These are phyloP conservation scores for Coemansia sp. DNA, from an alignment of 192 early-diverging fungal genomes.

Conservation along the genomic window DNA sequence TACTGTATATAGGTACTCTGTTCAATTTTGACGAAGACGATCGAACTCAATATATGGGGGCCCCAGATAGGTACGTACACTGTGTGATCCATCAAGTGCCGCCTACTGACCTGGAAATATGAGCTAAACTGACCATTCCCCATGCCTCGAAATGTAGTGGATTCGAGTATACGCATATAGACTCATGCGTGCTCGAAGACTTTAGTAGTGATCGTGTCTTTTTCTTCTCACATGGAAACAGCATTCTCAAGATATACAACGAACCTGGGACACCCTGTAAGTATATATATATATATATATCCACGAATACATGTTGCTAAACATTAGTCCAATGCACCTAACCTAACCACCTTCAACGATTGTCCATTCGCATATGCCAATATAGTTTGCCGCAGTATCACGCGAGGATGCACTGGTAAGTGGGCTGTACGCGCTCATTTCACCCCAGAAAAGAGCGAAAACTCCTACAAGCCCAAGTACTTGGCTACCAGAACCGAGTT, in stretches of 20 bases:
- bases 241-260: constrained; percentile 31
- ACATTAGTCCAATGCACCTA: not conserved
- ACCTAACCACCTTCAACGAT: not conserved
- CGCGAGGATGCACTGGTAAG: constrained; percentile 33
- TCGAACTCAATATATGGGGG: not conserved
- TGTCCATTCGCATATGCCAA: not conserved
- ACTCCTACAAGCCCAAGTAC: not conserved
- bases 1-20: constrained; percentile 34
- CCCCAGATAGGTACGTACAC: constrained; percentile 3
- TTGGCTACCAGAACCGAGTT: not conserved
- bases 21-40: constrained; percentile 36
- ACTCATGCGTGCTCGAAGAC: constrained; percentile 14
- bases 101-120: not conserved
- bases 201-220: constrained; percentile 22
- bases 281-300: constrained; percentile 10
- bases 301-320: not conserved
- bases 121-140: not conserved
- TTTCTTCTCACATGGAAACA: constrained; percentile 43
- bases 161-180: constrained; percentile 17
- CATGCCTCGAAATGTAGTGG: constrained; percentile 8
- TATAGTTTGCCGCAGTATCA: constrained; percentile 22
- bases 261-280: constrained; percentile 28
- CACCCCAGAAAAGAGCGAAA: constrained; percentile 16
- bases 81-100: not conserved
- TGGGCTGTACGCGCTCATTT: constrained; percentile 22